Evolutionary conservation across 2,329 filamentous ascomycete genomes (phyloP), one percentile per base, ranked within the genome.

Genomic region (Tolypocladium album): DNA sequence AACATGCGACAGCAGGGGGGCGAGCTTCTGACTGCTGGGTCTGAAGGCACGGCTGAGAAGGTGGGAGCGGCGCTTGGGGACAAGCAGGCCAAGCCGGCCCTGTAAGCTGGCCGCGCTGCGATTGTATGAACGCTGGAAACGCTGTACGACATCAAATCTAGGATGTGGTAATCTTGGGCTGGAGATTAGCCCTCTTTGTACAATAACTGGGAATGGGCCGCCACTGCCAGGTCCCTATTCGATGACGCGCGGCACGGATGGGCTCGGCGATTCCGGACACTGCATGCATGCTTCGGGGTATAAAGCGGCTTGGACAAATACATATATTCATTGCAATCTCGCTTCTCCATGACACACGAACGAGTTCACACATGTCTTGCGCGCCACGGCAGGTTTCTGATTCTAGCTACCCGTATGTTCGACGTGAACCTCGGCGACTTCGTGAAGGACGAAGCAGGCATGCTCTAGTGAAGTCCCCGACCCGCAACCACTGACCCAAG

Each of bases 1-100:
- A 87, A 89, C 75, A 94, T 96, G 90, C 89, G 94, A 75, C 90
- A 96, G 83, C 85, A 89, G 70, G 91, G 91, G 64, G 88, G 89
- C 71, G 90, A 96, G 72, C 72, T 85, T 43, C 69, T 86, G 62
- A 83, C 81, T 15, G 79, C 77, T 15, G 79, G 78, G 42, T 67
- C 70, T 5, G 75, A 73, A 58, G 75, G 70, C 62, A 83, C 81
- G 6, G 79, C 78, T 1, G 76, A 81, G 53, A 76, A 78, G 67
- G 71, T 83, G 47, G 76, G 76, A 53, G 77, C 78, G 6, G 80
- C 77, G 17, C 71, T 84, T n/a, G 79, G 78, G 43, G 72, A 74
- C 57, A 68, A 67, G 61, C 74, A 77, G 63, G 74, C 75, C 47
- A 79, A 81, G 72, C 75, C 81, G 53, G 75, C 81, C 40, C 72